Evolutionary conservation across 1,139 yeast genomes (phyloP), one percentile per base, ranked within the genome.

Genomic region (Blastobotrys buckinghamii): DNA sequence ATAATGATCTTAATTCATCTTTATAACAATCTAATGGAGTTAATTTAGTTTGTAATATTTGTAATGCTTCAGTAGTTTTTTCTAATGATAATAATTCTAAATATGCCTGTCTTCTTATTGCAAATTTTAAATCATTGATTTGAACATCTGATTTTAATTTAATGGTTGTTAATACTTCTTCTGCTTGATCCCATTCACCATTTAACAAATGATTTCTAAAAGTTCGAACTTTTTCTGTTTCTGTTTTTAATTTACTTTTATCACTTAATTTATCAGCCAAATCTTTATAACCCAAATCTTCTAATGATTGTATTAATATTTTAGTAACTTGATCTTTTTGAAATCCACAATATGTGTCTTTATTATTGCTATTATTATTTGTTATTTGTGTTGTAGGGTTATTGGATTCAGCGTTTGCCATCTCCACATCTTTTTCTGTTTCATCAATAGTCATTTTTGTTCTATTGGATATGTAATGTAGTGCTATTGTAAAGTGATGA

Each of bases 271-370:
- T 48, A 10, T 61, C 53, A 0, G 78, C 74, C 0, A 77, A 61
- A 9, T 62, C 56, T 7, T 60, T 52, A 55, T 74, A 76, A 2
- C 82, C 82, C 50, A 78, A 53, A 51, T 77, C 82, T 37, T 64
- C 61, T 45, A 78, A 61, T 2, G 79, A 64, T 55, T 77, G 81
- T 30, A 78, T 72, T 29, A 78, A 57, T 24, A 78, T 62, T 44
- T 78, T 69, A 1, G 79, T 71, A 10, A 77, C 67, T 57, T 78
- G 81, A 16, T 59, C 60, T 40, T 63, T 67, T 54, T 68, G 65
- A 30, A 68, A 63, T 15, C 65, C 66, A 38, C 49, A 42, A 38
- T 47, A 47, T 16, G 26, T 20, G 7, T 13, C 24, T 7, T 36
- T 7, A 36, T 15, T 6, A 36, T 36, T 36, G 5, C 15, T n/a